Base-by-base conservation (phyloP, 2,329 filamentous ascomycete genomes). In the Penicillium vulpinum region DNA sequence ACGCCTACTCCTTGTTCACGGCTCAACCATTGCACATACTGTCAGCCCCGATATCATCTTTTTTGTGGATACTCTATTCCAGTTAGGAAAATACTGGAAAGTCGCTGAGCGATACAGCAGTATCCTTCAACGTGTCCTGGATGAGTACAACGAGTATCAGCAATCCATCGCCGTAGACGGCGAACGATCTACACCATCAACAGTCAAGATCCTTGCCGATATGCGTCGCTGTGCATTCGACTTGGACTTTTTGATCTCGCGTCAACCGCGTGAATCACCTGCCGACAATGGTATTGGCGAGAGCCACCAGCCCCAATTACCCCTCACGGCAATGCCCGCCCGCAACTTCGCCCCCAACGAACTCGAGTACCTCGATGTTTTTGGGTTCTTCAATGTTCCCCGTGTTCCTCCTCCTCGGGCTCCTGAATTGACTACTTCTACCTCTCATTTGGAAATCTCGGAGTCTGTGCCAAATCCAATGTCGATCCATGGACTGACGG, bases 381-480 rank as follows among this genome's bases (percentile, higher is more conserved):
- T 97, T 71, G 91, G 94, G 66, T 96, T 95, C 70, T 97, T 96
- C 80, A 96, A 96, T 70, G 86, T 95, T 54, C 92, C 92, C 1
- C 81, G 91, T 18, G 77, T 96, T 24, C 83, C 83, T 0, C 74
- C 77, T 21, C 55, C 69, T 5, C 67, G 74, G 6, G 68, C 69
- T 2, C 61, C 68, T 11, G 69, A 70, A 22, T 62, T 67, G 4
- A 54, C 18, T 22, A 29, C 52, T 9, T 59, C 68, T 3, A 49
- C 63, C 10, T 63, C 65, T 6, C 62, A 63, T 31, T 48, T 71
- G n/a, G 67, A 69, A 26, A 67, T 72, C 5, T 50, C 57, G 4
- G 66, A 62, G 7, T 15, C 68, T 10, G 65, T 68, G 22, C 61
- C 65, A 15, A 69, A 75, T 45, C 71, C 70, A 5, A 75, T 73